Conservation (phyloP, 345 rosid species). For the Gynandropsis gynandra region DNA sequence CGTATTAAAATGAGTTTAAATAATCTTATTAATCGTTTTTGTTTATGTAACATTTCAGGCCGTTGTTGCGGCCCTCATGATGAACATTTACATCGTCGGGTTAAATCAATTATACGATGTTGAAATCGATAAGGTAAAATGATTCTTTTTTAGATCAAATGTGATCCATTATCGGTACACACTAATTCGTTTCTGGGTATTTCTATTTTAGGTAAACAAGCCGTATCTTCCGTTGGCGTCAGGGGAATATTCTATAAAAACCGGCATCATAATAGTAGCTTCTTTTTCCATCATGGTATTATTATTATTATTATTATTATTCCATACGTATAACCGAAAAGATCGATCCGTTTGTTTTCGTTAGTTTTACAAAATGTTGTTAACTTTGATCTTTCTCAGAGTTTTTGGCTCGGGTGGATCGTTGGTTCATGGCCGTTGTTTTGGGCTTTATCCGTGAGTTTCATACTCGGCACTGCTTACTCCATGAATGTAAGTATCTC, state of each 20-base stretch:
- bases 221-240: conserved; percentile 97
- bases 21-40: background rate
- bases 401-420: conserved; percentile 87
- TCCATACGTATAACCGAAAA: background rate
- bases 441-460: conserved; percentile 91
- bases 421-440: conserved; percentile 93
- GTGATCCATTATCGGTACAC: background rate
- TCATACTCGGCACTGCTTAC: conserved; percentile 88
- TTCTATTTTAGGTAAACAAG: conserved; percentile 66
- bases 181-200: background rate
- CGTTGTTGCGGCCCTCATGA: conserved; percentile 80
- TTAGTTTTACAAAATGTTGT: background rate
- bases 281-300: conserved; percentile 73
- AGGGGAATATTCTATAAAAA: conserved; percentile 67
- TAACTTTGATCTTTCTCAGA: conserved; percentile 34
- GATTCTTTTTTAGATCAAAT: background rate
- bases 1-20: background rate
- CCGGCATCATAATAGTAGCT: conserved; percentile 54
- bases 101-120: conserved; percentile 82
- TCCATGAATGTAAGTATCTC: conserved; percentile 79
- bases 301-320: background rate
- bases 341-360: background rate
- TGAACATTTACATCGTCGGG: conserved; percentile 93
- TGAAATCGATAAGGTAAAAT: conserved; percentile 83
- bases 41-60: conserved; percentile 46